Evolutionary conservation across 495 filamentous ascomycete genomes (phyloP).

Genomic region (Penicillium turbatum): DNA sequence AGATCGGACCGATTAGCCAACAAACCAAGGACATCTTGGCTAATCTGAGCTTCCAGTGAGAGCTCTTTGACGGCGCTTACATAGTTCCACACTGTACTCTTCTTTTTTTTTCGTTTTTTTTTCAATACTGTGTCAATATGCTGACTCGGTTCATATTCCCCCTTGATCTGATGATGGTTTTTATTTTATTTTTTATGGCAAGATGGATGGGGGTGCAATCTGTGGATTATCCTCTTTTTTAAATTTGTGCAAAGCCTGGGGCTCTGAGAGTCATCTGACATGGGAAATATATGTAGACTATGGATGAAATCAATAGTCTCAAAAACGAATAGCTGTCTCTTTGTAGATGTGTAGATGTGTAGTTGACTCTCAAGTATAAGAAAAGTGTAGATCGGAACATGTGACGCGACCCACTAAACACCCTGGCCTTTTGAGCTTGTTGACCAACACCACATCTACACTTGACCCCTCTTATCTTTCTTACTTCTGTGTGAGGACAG

Average conservation of each 20-base stretch:
- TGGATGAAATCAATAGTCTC: neutral
- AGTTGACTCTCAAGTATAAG: neutral
- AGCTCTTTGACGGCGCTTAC: neutral
- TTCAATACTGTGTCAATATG: conserved; percentile 12
- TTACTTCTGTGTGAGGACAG: neutral
- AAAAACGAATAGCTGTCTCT: neutral
- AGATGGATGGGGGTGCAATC: conserved; percentile 10
- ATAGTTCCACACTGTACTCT: neutral
- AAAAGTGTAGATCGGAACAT: conserved; percentile 15
- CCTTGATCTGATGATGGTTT: conserved; percentile 12
- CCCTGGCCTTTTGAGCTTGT: conserved; percentile 26
- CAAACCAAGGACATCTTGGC: conserved; percentile 35
- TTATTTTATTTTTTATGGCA: neutral
- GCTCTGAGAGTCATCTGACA: neutral
- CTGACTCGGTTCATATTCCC: conserved; percentile 9
- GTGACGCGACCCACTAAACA: conserved; percentile 33
- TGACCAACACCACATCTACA: neutral
- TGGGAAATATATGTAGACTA: conserved; percentile 8
- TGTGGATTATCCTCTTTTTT: conserved; percentile 1
- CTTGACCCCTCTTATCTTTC: neutral
- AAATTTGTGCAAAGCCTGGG: neutral
- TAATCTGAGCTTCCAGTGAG: conserved; percentile 20
- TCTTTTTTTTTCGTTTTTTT: conserved; percentile 9
- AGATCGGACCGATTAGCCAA: conserved; percentile 43
- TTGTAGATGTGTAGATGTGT: too few relatives aligned